phyloP scores from a whole-genome alignment of 2,329 filamentous ascomycete species.

The Aureobasidium uvarum region DNA sequence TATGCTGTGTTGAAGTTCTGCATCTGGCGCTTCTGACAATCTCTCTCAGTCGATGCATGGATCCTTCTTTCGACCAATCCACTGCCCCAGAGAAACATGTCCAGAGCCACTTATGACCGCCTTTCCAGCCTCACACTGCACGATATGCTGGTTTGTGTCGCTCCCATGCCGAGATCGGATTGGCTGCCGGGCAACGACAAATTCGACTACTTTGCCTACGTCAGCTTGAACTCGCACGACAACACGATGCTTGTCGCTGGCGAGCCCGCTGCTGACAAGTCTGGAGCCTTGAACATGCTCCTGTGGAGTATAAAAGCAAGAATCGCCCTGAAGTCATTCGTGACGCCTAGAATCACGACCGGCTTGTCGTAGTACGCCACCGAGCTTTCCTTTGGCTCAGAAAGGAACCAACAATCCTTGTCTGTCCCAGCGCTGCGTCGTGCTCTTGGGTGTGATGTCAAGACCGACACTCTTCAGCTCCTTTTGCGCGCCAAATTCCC shows the following conservation, averaged over 20 bases:
- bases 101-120: not conserved
- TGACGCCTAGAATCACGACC: not conserved
- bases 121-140: not conserved
- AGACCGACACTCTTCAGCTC: not conserved
- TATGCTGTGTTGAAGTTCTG: not conserved
- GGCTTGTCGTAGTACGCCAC: not conserved
- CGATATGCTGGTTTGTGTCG: not conserved
- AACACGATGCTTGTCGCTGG: not conserved
- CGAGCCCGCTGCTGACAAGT: not conserved
- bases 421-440: not conserved
- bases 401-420: not conserved
- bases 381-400: not conserved
- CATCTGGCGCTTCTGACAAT: not conserved
- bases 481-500: not conserved
- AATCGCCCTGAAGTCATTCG: not conserved
- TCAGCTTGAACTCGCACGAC: not conserved
- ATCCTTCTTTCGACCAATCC: not conserved
- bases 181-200: constrained; percentile 1
- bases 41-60: not conserved
- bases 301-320: not conserved
- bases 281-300: not conserved
- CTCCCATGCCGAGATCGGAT: not conserved
- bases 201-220: not conserved
- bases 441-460: not conserved
- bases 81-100: not conserved